Percentiles rank a stretch among this genome's conserved stretches.
Conservation (phyloP, 129 eudicot genomes). For the Lactuca saligna region DNA sequence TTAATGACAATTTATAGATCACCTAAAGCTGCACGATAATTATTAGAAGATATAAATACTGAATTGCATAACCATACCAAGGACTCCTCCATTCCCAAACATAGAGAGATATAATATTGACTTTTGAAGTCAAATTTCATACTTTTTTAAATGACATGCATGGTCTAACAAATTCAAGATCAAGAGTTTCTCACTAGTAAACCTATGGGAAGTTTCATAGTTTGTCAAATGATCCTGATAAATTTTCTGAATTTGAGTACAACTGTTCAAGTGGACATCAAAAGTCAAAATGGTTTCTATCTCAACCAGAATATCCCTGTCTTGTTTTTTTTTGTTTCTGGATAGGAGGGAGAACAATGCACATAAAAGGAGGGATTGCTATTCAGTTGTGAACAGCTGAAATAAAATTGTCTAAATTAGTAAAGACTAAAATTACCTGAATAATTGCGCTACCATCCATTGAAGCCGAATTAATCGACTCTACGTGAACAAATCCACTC, state of each 20-base stretch:
- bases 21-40: not conserved
- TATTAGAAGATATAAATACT: not conserved
- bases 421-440: conserved; percentile 32
- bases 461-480: conserved; percentile 21
- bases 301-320: not conserved
- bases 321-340: not conserved
- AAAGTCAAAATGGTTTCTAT: not conserved
- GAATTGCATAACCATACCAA: not conserved
- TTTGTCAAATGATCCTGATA: not conserved
- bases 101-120: not conserved
- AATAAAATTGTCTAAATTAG: not conserved
- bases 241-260: not conserved
- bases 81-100: not conserved
- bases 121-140: conserved; percentile 16
- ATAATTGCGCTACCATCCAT: conserved; percentile 25
- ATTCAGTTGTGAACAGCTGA: not conserved
- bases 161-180: conserved; percentile 2
- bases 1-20: not conserved
- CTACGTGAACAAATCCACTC: conserved; percentile 31
- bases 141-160: not conserved
- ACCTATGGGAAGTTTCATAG: not conserved
- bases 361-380: not conserved
- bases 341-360: not conserved
- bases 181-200: not conserved
- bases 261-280: not conserved